Evolutionary conservation across 176 grass and related monocot species (phyloP), one percentile per base, ranked within the genome.

Genomic region (Triticum urartu): DNA sequence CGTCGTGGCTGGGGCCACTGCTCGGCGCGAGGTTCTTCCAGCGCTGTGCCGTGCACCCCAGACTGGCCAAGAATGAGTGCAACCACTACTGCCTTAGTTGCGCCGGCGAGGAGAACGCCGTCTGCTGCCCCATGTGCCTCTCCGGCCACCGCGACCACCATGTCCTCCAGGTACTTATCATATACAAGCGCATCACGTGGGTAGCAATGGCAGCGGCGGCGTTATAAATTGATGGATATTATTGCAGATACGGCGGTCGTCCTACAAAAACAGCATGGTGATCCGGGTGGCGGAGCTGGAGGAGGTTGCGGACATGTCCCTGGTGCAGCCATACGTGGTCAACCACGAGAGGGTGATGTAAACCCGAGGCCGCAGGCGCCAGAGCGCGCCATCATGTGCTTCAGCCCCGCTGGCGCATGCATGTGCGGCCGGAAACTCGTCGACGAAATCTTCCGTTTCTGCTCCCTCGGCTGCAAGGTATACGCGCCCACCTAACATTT

Each of bases 391-490:
- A 32, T 7, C 22, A 81, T 11, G 63, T 4, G 26, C 38, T 26
- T 33, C 54, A 0, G 12, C 30, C 4, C 38, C 28, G 3, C 15
- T 21, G 8, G n/a, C 7, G 26, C 17, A 0, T 89, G 78, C 54
- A 9, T 22, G 9, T 90, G 88, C 15, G 36, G 14, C 11, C 32
- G 83, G 4, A 79, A 38, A 0, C 70, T 90, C 72, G 50, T 32
- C n/a, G 10, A 77, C 6, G n/a, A 18, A 9, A n/a, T n/a, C 38
- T 90, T 75, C 72, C 88, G 83, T 63, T 95, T 95, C 88, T 95
- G 93, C 84, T 98, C 88, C 6, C 73, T 95, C 7, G 64, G 74
- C 39, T 98, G 95, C 91, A 98, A 95, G 93, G 93, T 97, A 50
- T 21, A 33, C 11, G 47, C 12, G 68, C 21, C 1, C 40, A 59